Base-by-base conservation (phyloP, 129 eudicot species). In the Saposhnikovia divaricata region DNA sequence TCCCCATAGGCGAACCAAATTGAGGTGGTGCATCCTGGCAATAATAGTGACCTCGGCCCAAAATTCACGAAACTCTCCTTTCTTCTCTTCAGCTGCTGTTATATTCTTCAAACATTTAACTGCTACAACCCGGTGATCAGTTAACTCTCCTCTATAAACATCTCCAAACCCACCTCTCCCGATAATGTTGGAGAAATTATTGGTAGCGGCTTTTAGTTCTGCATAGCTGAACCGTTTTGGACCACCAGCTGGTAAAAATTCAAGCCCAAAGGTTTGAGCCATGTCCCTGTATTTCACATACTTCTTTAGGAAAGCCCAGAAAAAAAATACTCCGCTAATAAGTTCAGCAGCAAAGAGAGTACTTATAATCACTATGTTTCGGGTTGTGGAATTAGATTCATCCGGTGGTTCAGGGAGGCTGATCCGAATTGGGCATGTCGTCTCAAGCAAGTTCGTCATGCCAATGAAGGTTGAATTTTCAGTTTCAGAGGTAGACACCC, bases 11-110 rank as follows among this genome's bases (percentile, higher is more conserved):
- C 96, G 78, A 5, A 93, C 95, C 85, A 93, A 85, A 80, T 91
- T 93, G 55, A 93, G 93, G 82, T 93, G 98, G 85, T 93, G 98
- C 98, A 91, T 93, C 23, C 97, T 85, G 1, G 97, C 97, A 47
- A 93, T 93, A 59, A 91, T 93, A 0, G 98, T 93, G 81, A 93
- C 98, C 91, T 93, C 98, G 0, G 97, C 97, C 97, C 98, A 93
- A 79, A 93, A 93, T 81, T 91, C 96, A 19, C 86, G 78, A 46
- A 74, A 74, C n/a, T 74, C 78, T 4, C 78, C 78, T 74, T 74
- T 74, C 61, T 74, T 74, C 48, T 74, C 86, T 75, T 93, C 98
- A 0, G 97, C 97, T 0, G 93, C 93, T 0, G 87, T 75, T 13
- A 91, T 88, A 40, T 85, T 87, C 78, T 88, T 93, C 82, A 93